Evolutionary conservation across 768 basidiomycete genomes (phyloP).

Genomic region (Hericium erinaceus): DNA sequence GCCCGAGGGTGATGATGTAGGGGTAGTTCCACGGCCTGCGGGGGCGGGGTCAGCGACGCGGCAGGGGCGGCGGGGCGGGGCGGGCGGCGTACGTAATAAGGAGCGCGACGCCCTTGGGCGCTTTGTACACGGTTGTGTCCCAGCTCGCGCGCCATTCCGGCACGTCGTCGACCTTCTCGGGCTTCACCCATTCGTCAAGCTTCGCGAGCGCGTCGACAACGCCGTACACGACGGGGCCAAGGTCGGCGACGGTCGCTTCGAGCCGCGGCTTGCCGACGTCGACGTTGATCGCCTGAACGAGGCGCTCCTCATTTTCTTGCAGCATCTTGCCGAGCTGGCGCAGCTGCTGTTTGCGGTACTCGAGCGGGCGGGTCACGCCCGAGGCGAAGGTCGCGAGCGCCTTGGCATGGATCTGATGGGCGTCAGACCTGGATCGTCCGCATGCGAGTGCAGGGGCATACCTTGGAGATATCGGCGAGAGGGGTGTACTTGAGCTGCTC

Average conservation of each 20-base stretch:
- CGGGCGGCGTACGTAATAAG: constrained; percentile 13
- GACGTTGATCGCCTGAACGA: constrained; percentile 13
- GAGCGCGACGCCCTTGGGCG: constrained; percentile 18
- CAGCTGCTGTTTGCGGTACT: constrained; percentile 19
- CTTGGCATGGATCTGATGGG: constrained; percentile 9
- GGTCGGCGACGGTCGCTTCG: constrained; percentile 15
- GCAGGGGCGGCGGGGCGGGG: neutral
- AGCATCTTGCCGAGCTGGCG: constrained; percentile 17
- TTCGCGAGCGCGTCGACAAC: constrained; percentile 13
- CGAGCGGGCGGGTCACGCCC: constrained; percentile 16
- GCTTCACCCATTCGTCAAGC: constrained; percentile 18
- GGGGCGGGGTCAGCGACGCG: neutral
- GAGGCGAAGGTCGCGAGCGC: constrained; percentile 15
- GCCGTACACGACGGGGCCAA: constrained; percentile 10
- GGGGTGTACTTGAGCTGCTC: neutral
- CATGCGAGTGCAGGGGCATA: neutral
- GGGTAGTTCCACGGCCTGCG: constrained; percentile 14
- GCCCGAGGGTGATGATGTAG: constrained; percentile 5
- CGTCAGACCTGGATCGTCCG: neutral
- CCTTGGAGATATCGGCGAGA: constrained; percentile 1
- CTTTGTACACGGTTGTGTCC: constrained; percentile 16
- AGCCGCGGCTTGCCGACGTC: constrained; percentile 18
- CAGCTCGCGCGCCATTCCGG: constrained; percentile 11
- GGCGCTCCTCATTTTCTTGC: constrained; percentile 16
- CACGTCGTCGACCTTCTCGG: constrained; percentile 9